Evolutionary conservation across 2,329 filamentous ascomycete species (phyloP), one percentile per base, ranked within the genome.

Genomic region (Grosmannia serpens): DNA sequence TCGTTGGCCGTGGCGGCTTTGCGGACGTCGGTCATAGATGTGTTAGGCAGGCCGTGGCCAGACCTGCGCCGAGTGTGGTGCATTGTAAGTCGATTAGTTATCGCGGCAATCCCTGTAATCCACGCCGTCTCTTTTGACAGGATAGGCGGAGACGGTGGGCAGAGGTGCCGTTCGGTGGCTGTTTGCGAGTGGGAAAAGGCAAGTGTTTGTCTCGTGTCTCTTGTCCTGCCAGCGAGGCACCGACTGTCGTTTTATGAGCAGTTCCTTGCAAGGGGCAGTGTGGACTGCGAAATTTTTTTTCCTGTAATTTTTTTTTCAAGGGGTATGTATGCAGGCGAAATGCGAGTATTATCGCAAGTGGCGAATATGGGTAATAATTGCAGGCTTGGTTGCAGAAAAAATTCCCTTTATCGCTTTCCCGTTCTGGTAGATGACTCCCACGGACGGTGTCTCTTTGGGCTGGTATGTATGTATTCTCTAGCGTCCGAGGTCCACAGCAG

Each of bases 1-100:
- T 81, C 77, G 56, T 74, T 71, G 44, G 72, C 70, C 9, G 71
- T 69, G 60, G 75, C 75, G 33, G 75, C 71, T 65, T 78, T 81
- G 64, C 80, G 77, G 27, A 80, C 75, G 64, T 83, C 81, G 49
- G 79, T 81, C 70, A 74, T 74, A 58, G 80, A 81, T 50, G 76
- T 74, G 69, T 79, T 79, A 60, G 73, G 72, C 61, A 75, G 74
- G 65, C 69, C 72, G 70, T 80, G 77, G 61, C 80, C 79, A 52
- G 81, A 83, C 70, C 76, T 81, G 67, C 77, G 76, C 65, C 80
- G 77, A 60, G 74, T 75, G 68, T 83, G 80, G 69, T 81, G 78
- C 80, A 83, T 83, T 64, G 68, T 59, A 52, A 35, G 11, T n/a
- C 26, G n/a, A 31, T 8, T 26, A 8, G 38, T 29, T 27, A 27